A percentile compares a stretch with the other conserved stretches of the same genome.
Conservation (phyloP, 305 asterid species). For the Fraxinus dipetala region DNA sequence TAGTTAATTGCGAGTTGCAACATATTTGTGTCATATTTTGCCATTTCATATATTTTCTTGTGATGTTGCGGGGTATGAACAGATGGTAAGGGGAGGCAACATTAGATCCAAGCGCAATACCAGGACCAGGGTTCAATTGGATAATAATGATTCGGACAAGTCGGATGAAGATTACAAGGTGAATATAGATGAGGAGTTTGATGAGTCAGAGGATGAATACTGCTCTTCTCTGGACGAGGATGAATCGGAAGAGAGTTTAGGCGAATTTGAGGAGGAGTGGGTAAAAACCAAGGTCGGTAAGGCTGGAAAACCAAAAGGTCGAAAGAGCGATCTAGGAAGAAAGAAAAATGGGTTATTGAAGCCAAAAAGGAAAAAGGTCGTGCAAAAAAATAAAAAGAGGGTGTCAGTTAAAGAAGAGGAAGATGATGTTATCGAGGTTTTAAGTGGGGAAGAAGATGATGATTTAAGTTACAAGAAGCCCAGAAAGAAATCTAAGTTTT, state of each 20-base stretch:
- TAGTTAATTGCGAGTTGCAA: neutral
- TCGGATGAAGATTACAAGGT: slow-evolving; percentile 85
- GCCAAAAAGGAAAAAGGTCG: slow-evolving; percentile 31
- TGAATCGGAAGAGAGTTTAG: slow-evolving; percentile 56
- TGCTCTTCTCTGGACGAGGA: slow-evolving; percentile 67
- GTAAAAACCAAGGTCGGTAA: slow-evolving; percentile 45
- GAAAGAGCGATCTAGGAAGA: slow-evolving; percentile 32
- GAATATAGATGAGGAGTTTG: slow-evolving; percentile 62
- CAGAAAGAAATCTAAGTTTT: slow-evolving; percentile 29
- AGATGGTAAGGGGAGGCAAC: slow-evolving; percentile 69
- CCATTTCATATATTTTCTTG: neutral
- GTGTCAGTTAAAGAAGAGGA: slow-evolving; percentile 33
- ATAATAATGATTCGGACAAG: slow-evolving; percentile 55
- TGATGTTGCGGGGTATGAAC: slow-evolving; percentile 25
- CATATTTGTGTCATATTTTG: neutral
- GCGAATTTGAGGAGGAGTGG: slow-evolving; percentile 43
- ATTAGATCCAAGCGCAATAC: slow-evolving; percentile 41
- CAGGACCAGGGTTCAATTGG: slow-evolving; percentile 43
- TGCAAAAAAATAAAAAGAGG: slow-evolving; percentile 26
- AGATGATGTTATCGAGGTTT: slow-evolving; percentile 30
- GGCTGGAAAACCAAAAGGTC: slow-evolving; percentile 29
- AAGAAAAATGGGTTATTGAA: slow-evolving; percentile 36
- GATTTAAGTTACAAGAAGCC: slow-evolving; percentile 30
- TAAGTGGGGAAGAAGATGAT: slow-evolving; percentile 41
- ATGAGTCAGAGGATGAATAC: slow-evolving; percentile 70